phyloP scores from a whole-genome alignment of 1,139 yeast species.

The Magnusiomyces starmeri region DNA sequence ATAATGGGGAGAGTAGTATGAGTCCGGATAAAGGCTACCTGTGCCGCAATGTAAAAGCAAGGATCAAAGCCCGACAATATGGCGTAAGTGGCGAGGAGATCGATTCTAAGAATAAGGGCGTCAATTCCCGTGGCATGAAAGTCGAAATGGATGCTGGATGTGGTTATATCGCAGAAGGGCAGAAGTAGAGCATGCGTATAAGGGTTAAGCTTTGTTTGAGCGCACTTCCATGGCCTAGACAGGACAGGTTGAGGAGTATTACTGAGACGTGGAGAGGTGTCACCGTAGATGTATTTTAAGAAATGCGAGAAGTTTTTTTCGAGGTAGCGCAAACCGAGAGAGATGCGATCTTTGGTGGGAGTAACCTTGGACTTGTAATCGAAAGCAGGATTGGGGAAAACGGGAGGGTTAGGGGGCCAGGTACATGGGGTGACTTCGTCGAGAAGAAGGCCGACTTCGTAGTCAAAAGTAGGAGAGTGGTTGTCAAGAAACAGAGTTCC shows the following conservation, averaged over 20 bases:
- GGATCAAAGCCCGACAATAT: slow-evolving; percentile 11
- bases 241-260: neutral
- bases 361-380: neutral
- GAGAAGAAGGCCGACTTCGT: neutral
- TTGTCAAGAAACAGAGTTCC: slow-evolving; percentile 9
- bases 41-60: slow-evolving; percentile 15
- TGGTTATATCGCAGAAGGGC: slow-evolving; percentile 18
- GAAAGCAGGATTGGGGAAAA: neutral
- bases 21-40: slow-evolving; percentile 16
- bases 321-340: slow-evolving; percentile 17
- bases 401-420: neutral
- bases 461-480: neutral
- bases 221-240: slow-evolving; percentile 5
- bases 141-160: slow-evolving; percentile 16
- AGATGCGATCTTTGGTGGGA: slow-evolving; percentile 7
- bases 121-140: slow-evolving; percentile 20
- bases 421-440: neutral
- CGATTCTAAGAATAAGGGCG: slow-evolving; percentile 19
- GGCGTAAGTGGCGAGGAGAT: slow-evolving; percentile 17
- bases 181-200: slow-evolving; percentile 19
- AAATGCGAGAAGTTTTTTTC: slow-evolving; percentile 20
- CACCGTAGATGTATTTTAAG: slow-evolving; percentile 16
- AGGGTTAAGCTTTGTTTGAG: slow-evolving; percentile 9
- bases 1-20: slow-evolving; percentile 17
- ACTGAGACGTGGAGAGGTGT: neutral